These are phyloP conservation scores for Keqinozyma sinolaborantium DNA, from an alignment of 1,139 yeast species.

Conservation along the genomic window DNA sequence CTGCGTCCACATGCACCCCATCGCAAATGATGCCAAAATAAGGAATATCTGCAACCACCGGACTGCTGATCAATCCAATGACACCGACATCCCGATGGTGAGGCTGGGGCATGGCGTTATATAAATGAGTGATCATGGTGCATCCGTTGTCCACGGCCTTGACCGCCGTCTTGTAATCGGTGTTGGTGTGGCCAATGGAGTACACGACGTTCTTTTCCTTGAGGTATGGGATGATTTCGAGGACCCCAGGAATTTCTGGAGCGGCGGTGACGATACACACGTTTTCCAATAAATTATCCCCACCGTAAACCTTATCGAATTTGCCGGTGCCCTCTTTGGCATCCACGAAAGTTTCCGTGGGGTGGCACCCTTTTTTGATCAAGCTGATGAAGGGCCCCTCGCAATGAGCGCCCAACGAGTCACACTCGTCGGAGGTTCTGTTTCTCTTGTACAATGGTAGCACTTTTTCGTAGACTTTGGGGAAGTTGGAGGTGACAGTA, in stretches of 20 bases:
- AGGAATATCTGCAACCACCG: slow-evolving; percentile 33
- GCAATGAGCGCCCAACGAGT: slow-evolving; percentile 60
- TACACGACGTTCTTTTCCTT: slow-evolving; percentile 34
- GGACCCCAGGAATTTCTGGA: slow-evolving; percentile 56
- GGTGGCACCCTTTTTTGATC: slow-evolving; percentile 62
- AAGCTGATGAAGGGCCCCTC: slow-evolving; percentile 62
- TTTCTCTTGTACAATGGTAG: slow-evolving; percentile 43
- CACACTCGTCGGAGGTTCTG: slow-evolving; percentile 37
- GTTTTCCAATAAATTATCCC: slow-evolving; percentile 34
- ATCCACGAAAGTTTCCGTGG: slow-evolving; percentile 50
- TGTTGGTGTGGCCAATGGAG: slow-evolving; percentile 57
- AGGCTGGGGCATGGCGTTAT: slow-evolving; percentile 68
- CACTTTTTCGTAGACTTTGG: slow-evolving; percentile 49
- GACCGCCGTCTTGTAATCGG: slow-evolving; percentile 46
- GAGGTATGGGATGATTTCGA: slow-evolving; percentile 45
- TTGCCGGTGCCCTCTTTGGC: slow-evolving; percentile 38
- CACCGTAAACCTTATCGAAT: slow-evolving; percentile 46
- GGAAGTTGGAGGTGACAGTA: slow-evolving; percentile 55
- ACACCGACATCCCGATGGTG: slow-evolving; percentile 63
- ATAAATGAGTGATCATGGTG: slow-evolving; percentile 59
- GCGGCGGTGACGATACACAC: slow-evolving; percentile 59
- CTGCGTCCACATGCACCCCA: slow-evolving; percentile 61
- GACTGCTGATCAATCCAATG: slow-evolving; percentile 50
- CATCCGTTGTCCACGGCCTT: slow-evolving; percentile 54
- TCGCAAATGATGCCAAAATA: slow-evolving; percentile 59